These are phyloP conservation scores for Brassica incana DNA, from an alignment of 345 rosid genomes.

Conservation along the genomic window DNA sequence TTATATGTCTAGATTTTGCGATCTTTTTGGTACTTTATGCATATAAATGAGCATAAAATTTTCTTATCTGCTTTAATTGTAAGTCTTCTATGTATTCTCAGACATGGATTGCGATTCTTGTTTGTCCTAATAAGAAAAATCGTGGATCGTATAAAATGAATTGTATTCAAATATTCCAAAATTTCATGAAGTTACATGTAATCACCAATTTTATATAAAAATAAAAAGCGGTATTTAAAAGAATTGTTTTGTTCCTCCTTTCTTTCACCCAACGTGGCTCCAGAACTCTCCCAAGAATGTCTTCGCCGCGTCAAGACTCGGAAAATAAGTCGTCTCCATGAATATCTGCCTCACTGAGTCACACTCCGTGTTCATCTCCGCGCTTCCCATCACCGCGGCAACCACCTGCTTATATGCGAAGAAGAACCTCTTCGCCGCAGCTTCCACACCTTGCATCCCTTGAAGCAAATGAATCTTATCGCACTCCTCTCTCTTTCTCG, in stretches of 20 bases:
- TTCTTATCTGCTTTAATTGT: background rate
- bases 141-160: slow-evolving; percentile 12
- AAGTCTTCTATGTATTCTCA: background rate
- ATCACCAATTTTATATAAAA: slow-evolving; percentile 22
- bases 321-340: slow-evolving; percentile 85
- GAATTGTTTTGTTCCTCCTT: background rate
- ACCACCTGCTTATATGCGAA: slow-evolving; percentile 70
- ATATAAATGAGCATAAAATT: background rate
- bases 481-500: slow-evolving; percentile 45
- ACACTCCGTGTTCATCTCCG: slow-evolving; percentile 28
- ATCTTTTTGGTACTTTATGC: background rate
- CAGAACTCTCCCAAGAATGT: slow-evolving; percentile 81
- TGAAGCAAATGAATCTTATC: slow-evolving; percentile 69
- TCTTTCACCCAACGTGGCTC: slow-evolving; percentile 43
- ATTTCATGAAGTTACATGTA: slow-evolving; percentile 19
- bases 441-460: slow-evolving; percentile 75
- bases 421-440: slow-evolving; percentile 80
- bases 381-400: slow-evolving; percentile 80
- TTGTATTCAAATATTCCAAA: slow-evolving; percentile 36
- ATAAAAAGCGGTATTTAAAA: background rate
- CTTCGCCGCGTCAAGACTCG: slow-evolving; percentile 96
- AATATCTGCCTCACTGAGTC: slow-evolving; percentile 82
- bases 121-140: background rate
- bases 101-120: background rate
- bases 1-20: background rate